Percentiles rank a stretch among this genome's conserved stretches.
Evolutionary conservation across 2,329 filamentous ascomycete genomes (phyloP).

Genomic region (Juglanconis sp.): DNA sequence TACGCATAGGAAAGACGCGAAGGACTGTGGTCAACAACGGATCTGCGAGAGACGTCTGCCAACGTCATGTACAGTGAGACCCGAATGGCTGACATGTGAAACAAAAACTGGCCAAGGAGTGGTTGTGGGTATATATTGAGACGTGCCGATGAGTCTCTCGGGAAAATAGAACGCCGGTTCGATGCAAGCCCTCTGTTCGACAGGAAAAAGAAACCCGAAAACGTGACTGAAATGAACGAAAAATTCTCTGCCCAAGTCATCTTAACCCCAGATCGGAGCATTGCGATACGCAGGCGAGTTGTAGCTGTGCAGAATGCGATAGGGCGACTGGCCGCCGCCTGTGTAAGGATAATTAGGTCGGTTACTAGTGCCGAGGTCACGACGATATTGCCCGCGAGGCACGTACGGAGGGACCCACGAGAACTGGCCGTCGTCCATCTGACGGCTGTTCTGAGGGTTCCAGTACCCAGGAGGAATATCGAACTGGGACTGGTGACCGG

Average conservation of each 20-base stretch:
- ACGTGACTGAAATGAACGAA: not conserved
- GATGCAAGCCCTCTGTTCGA: not conserved
- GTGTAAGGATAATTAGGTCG: constrained; percentile 19
- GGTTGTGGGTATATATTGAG: too few relatives aligned
- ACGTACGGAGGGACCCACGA: constrained; percentile 31
- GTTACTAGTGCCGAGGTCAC: constrained; percentile 35
- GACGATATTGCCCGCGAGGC: constrained; percentile 33
- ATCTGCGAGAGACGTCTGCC: too few relatives aligned
- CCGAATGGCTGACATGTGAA: too few relatives aligned
- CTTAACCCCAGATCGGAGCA: constrained; percentile 53
- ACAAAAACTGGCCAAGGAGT: too few relatives aligned
- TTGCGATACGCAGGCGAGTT: constrained; percentile 55
- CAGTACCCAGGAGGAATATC: not conserved
- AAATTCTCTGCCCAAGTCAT: too few relatives aligned
- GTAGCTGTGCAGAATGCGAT: constrained; percentile 55
- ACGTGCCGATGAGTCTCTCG: too few relatives aligned
- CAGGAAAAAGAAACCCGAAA: not conserved
- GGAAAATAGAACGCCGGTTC: not conserved
- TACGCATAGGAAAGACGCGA: not conserved
- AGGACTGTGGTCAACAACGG: too few relatives aligned
- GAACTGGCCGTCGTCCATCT: constrained; percentile 25
- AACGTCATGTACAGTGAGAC: too few relatives aligned
- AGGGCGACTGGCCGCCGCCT: constrained; percentile 34
- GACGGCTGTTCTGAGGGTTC: constrained; percentile 27
- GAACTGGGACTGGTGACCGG: not conserved